phyloP scores from a whole-genome alignment of 371 early-diverging fungal genomes.

The Enterocytospora artemiae region DNA sequence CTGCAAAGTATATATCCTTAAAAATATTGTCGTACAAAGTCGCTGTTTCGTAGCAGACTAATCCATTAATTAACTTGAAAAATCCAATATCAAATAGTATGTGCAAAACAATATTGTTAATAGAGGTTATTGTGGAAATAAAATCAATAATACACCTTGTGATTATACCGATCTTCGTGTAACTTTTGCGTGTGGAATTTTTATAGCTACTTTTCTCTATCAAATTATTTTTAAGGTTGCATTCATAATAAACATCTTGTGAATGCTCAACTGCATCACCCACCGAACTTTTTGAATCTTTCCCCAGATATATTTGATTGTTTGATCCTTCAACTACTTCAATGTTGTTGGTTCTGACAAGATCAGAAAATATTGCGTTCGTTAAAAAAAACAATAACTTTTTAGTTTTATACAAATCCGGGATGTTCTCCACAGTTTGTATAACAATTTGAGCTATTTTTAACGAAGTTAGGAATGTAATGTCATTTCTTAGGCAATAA shows the following conservation, averaged over 20 bases:
- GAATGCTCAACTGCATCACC: too few species aligned
- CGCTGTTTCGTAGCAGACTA: constrained; percentile 14
- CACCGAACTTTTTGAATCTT: too few species aligned
- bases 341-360: too few species aligned
- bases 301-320: too few species aligned
- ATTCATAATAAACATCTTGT: too few species aligned
- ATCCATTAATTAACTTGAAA: constrained; percentile 28
- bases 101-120: neutral
- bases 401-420: constrained; percentile 10
- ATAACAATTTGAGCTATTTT: neutral
- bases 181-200: neutral
- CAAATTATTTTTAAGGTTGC: too few species aligned
- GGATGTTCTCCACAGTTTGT: neutral
- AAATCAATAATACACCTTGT: constrained; percentile 2
- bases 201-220: neutral
- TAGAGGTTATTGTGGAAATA: neutral
- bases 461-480: neutral
- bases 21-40: constrained; percentile 32
- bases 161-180: neutral
- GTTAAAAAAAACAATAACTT: constrained; percentile 18
- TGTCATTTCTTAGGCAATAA: neutral
- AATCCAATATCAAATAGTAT: constrained; percentile 29
- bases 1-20: neutral
- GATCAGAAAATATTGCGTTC: too few species aligned
- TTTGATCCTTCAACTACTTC: too few species aligned